Base-by-base conservation (phyloP, 352 stramenopile genomes). In the Phytopythium montanum region DNA sequence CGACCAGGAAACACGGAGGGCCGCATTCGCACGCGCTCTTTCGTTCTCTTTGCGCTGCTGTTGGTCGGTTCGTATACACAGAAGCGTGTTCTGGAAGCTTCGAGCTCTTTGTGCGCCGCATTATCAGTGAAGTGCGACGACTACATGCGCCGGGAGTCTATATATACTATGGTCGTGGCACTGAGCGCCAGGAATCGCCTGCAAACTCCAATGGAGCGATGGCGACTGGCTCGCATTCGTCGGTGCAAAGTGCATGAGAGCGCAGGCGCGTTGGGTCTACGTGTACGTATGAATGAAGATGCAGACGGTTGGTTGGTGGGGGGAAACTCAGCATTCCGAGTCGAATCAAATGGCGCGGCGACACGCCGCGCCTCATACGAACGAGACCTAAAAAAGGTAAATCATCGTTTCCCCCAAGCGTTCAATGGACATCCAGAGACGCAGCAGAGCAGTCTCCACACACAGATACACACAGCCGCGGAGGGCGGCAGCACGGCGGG, bases 321-420 rank as follows among this genome's bases (percentile, higher is more conserved):
- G 68, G 48, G 61, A 73, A 75, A 79, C 73, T 81, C 73, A 81
- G 67, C 50, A 68, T 81, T 81, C 70, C 73, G 73, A 73, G 59
- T 81, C 60, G 69, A 81, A 81, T 81, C 73, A 81, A 69, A 38
- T 69, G 66, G 38, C 59, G 54, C 53, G 59, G 46, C 49, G 45
- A 58, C 58, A 69, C 48, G 48, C 55, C 28, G 44, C 39, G 53
- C 60, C 70, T 81, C 73, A 81, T 81, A 81, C 73, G 73, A 81
- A 81, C 73, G 73, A 81, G 73, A 81, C 73, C 73, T 79, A 81
- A 78, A 81, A n/a, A 81, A 79, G 69, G 73, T 81, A 75, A 69
- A 81, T 81, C 73, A 81, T 79, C 55, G 73, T 79, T 57, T 57
- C 52, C 49, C 49, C 3, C 44, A 1, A 9, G 18, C 13, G 23